Conservation (phyloP, 2,329 filamentous ascomycete species). For the Colletotrichum echinochloae region DNA sequence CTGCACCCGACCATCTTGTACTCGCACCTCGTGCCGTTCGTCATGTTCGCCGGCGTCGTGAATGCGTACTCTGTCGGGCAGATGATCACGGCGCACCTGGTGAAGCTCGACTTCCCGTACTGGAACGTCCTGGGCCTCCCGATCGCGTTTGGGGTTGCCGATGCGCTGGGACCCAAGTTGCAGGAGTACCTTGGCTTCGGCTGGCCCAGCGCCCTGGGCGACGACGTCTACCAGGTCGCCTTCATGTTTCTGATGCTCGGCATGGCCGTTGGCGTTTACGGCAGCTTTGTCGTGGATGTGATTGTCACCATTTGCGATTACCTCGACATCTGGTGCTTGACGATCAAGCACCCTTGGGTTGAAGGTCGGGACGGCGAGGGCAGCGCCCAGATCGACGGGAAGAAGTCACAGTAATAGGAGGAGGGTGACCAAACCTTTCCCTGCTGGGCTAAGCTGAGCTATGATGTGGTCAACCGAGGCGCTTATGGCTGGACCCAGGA, state of each 20-base stretch:
- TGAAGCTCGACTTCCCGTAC: constrained; percentile 89
- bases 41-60: constrained; percentile 87
- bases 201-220: constrained; percentile 82
- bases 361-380: constrained; percentile 54
- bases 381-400: constrained; percentile 48
- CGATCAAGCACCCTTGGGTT: constrained; percentile 85
- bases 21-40: constrained; percentile 88
- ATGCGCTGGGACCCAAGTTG: constrained; percentile 80
- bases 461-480: neutral
- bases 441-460: neutral
- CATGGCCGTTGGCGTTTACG: constrained; percentile 89
- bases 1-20: constrained; percentile 87
- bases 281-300: constrained; percentile 96
- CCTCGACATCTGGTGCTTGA: constrained; percentile 97
- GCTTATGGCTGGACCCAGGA: neutral
- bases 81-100: constrained; percentile 95
- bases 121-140: constrained; percentile 87
- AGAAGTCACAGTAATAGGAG: constrained; percentile 53
- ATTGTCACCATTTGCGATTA: constrained; percentile 99
- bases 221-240: constrained; percentile 87
- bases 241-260: constrained; percentile 93
- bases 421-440: neutral
- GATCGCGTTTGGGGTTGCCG: constrained; percentile 80
- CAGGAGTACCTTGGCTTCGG: constrained; percentile 71
- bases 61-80: constrained; percentile 96